Evolutionary conservation across 768 basidiomycete species (phyloP), one percentile per base, ranked within the genome.

Genomic region (Tylopilus vinaceipallidus): DNA sequence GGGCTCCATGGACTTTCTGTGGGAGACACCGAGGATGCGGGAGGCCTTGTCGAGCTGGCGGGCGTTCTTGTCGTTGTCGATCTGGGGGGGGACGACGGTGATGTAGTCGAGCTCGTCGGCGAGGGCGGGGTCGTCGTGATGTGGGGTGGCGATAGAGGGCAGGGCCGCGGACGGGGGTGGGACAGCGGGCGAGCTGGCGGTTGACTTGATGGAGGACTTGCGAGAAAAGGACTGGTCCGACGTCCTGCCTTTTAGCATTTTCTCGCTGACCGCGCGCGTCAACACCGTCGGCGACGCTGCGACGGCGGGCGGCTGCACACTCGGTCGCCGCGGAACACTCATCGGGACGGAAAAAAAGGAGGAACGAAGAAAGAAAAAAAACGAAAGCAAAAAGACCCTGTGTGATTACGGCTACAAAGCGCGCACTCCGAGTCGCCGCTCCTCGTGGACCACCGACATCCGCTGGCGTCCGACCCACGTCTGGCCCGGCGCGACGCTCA

Each of bases 1-100:
- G 55, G 89, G 89, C 63, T 91, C 88, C 89, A 91, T 91, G 45
- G 83, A 86, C 64, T 74, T 78, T 55, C 82, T 77, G 66, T 89
- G 88, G 41, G 75, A 71, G 58, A 91, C 84, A 55, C 88, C 89
- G 36, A 91, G 79, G 45, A 91, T 75, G 55, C 87, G 78, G 20
- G 88, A 83, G 20, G 89, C 86, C 70, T 91, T 91, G 70, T 90
- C 86, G 23, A 75, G 71, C 52, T 80, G 77, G 46, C 71, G 61
- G 23, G 69, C 65, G 17, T 63, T 55, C 52, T 71, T 66, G 29
- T 53, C 47, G 9, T n/a, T 1, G 0, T 17, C 44, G 11, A 2
- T 38, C 40, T 49, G 58, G 49, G 63, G 67, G 27, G 64, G 57
- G 30, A 58, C 56, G 53, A 83, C 68, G 56, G 79, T 82, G 61